Conservation (phyloP, 495 filamentous ascomycete genomes). For the Hapsidospora chrysogenum region DNA sequence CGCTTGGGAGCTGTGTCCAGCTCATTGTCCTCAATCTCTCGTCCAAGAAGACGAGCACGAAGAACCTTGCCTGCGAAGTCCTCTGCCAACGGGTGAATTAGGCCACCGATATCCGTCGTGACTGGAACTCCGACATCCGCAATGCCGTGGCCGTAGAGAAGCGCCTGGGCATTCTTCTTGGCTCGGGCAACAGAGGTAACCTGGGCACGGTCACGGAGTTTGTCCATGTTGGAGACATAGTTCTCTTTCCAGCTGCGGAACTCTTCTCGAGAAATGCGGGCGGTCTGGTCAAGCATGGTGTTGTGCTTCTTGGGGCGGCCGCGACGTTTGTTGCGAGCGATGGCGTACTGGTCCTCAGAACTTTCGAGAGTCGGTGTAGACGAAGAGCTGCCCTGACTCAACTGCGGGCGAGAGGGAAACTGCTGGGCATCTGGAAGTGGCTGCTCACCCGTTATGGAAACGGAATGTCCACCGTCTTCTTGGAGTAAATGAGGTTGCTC, state of each 20-base stretch:
- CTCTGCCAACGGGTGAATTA: conserved; percentile 17
- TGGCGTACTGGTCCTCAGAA: too few species aligned
- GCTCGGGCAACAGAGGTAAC: too few species aligned
- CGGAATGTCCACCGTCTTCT: too few species aligned
- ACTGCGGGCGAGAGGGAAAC: too few species aligned
- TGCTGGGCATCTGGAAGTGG: too few species aligned
- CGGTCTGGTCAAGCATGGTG: conserved; percentile 13
- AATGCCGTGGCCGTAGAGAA: conserved; percentile 28
- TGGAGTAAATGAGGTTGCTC: too few species aligned
- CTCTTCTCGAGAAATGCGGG: conserved; percentile 34
- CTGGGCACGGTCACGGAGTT: too few species aligned
- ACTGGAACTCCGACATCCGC: conserved; percentile 16
- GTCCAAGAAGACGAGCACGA: conserved; percentile 11
- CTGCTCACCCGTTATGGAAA: too few species aligned
- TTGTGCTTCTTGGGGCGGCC: background rate
- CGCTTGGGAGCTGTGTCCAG: conserved; percentile 3
- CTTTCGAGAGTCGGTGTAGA: too few species aligned
- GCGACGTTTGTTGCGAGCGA: too few species aligned
- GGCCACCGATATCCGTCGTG: conserved; percentile 9
- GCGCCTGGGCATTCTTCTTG: conserved; percentile 27
- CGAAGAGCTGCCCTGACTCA: too few species aligned
- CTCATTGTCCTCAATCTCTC: conserved; percentile 9
- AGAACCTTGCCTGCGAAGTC: conserved; percentile 20
- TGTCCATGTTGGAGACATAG: conserved; percentile 42
- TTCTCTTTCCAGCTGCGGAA: conserved; percentile 41